Conservation (phyloP, 1,284 basidiomycete genomes). For the Amylostereum areolatum region DNA sequence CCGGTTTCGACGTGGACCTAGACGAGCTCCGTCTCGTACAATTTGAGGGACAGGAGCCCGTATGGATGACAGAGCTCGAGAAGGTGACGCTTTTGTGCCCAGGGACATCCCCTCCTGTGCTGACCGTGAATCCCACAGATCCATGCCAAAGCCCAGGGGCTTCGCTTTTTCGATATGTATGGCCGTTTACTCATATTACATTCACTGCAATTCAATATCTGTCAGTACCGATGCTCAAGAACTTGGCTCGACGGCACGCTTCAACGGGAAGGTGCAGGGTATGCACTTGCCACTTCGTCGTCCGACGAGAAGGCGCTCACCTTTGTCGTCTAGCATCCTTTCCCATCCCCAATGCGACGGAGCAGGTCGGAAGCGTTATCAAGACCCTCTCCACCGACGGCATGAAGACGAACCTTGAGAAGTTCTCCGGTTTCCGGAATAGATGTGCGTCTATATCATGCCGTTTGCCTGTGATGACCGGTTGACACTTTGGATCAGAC, state of each 20-base stretch:
- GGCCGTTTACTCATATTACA: constrained; percentile 14
- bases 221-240: constrained; percentile 70
- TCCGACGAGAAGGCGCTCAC: too few species aligned
- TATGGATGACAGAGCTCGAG: constrained; percentile 79
- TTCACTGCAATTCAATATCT: constrained; percentile 9
- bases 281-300: constrained; percentile 10
- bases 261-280: constrained; percentile 34
- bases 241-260: constrained; percentile 41
- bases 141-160: constrained; percentile 64
- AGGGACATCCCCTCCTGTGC: not conserved
- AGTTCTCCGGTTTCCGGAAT: constrained; percentile 72
- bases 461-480: constrained; percentile 11
- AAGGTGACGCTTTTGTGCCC: constrained; percentile 44
- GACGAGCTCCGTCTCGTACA: constrained; percentile 70
- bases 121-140: constrained; percentile 42
- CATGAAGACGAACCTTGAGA: constrained; percentile 61
- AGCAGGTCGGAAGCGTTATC: constrained; percentile 53
- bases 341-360: constrained; percentile 52
- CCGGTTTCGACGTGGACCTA: constrained; percentile 58
- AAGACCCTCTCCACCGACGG: constrained; percentile 63
- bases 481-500: constrained; percentile 35
- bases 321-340: constrained; percentile 22
- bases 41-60: constrained; percentile 59
- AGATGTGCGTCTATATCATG: constrained; percentile 43
- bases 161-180: constrained; percentile 87